Evolutionary conservation across 176 grass and related monocot genomes (phyloP).

Genomic region (Oryza nivara): DNA sequence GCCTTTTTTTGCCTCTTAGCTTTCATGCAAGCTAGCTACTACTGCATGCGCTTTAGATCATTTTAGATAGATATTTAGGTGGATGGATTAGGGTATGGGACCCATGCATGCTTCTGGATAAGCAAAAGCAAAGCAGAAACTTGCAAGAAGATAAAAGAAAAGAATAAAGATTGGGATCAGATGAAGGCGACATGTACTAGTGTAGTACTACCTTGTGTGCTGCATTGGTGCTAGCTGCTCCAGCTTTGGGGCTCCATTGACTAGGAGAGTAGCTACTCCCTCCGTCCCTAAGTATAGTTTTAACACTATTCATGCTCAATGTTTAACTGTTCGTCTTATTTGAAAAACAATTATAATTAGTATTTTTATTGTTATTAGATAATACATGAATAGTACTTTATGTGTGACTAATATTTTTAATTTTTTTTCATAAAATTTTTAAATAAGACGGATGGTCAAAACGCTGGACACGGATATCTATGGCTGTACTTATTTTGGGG

Average conservation of each 20-base stretch:
- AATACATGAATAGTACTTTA: no score
- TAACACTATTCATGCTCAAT: no score
- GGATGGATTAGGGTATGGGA: not conserved
- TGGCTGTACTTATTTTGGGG: no score
- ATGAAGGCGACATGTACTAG: not conserved
- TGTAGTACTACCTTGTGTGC: not conserved
- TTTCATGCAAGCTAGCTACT: not conserved
- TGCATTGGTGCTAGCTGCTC: constrained; percentile 8
- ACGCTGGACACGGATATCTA: no score
- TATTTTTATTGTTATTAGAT: no score
- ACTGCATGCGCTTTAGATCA: not conserved
- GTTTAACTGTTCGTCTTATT: no score
- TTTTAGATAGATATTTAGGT: not conserved
- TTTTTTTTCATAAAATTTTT: no score
- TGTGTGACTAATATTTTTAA: no score
- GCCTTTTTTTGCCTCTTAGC: not conserved
- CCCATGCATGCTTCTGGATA: constrained; percentile 2
- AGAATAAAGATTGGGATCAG: not conserved
- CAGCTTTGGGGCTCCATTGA: constrained; percentile 31
- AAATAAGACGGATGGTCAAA: no score
- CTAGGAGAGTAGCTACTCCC: not conserved
- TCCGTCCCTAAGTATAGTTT: no score
- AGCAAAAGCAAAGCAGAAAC: constrained; percentile 4
- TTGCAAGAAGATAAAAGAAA: not conserved
- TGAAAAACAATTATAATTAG: no score